Base-by-base conservation (phyloP, 2,329 filamentous ascomycete species). In the Ophiostoma sp. region DNA sequence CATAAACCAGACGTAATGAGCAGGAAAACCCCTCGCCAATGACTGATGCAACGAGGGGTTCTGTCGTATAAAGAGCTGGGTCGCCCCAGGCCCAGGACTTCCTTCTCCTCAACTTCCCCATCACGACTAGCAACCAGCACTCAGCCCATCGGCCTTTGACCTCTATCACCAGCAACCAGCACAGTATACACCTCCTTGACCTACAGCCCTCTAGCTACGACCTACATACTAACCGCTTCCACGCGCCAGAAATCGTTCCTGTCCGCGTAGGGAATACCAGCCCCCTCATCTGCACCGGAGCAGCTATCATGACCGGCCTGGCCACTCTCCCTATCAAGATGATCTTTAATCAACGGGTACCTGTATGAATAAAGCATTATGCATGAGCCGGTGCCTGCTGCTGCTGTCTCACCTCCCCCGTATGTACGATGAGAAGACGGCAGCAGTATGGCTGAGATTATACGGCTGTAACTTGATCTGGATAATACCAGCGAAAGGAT, bases 401-500 rank as follows among this genome's bases (percentile, higher is more conserved):
- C 18, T 62, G 40, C n/a, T 66, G 47, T 64, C 45, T 49, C n/a
- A 49, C 40, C 42, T 60, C 55, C 60, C 63, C 41, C 36, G 36
- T 41, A 27, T 16, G 12, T 3, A 42, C 49, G 49, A 36, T 14
- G 16, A 45, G 67, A 63, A 18, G 65, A 58, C 38, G 40, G 64
- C 44, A n/a, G 44, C 68, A 64, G 69, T 44, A 44, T 65, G 75
- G 77, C 77, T 78, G 77, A 78, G 77, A 78, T 74, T 72, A 78
- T 75, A 78, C 77, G 77, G 77, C 75, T 69, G 70, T 72, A 78
- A 78, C 77, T 78, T 77, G 77, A 78, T 77, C 69, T 70, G 69
- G 69, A 70, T 70, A 68, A 68, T 68, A 70, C 69, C 69, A 70
- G 93, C 93, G 93, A 93, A 95, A 96, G 93, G 90, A 96, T 95